Evolutionary conservation across 768 basidiomycete species (phyloP), one percentile per base, ranked within the genome.

Genomic region (Kwoniella newhampshirensis): DNA sequence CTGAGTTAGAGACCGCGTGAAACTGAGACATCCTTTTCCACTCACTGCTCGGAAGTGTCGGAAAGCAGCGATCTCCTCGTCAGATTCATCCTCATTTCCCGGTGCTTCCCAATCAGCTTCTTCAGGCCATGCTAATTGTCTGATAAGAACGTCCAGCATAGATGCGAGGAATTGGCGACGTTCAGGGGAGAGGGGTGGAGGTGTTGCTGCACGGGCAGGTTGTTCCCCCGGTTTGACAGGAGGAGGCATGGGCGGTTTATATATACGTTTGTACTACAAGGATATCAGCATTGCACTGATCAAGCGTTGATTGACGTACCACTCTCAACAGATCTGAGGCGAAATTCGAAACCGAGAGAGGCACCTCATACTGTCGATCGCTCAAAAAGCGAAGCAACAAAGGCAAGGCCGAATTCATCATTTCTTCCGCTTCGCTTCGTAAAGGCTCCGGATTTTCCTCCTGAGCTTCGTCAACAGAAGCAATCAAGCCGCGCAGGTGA

Each of bases 341-440:
- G 53, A 96, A 79, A 2, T 89, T 85, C 68, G 92, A 89, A 37
- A 97, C 82, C 6, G 92, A 87, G 20, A 85, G 84, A 61, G 86
- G 86, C 5, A 90, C 92, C 67, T 94, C 92, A 60, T 93, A 89
- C 62, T 89, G 89, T 25, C 86, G 81, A 70, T 98, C 96, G 8
- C 86, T 87, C 79, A 98, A 81, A 79, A 97, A 92, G 15, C 84
- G 86, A 11, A 99, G 81, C 80, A 91, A 82, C 32, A 91, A 81
- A 1, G 92, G 90, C 17, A 92, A 81, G 40, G 86, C 77, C 66
- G 87, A 84, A 32, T 80, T 78, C 50, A 91, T 80, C 68, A 88
- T 78, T 25, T 75, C 77, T 8, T 81, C 80, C 0, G 88, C 88
- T 73, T 90, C 87, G 9, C 80, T 71, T 2, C 84, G 81, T 36